A percentile compares a stretch with the other conserved stretches of the same genome.
These are phyloP conservation scores for Suhomyces bokatorum DNA, from an alignment of 1,139 yeast species.

Conservation along the genomic window DNA sequence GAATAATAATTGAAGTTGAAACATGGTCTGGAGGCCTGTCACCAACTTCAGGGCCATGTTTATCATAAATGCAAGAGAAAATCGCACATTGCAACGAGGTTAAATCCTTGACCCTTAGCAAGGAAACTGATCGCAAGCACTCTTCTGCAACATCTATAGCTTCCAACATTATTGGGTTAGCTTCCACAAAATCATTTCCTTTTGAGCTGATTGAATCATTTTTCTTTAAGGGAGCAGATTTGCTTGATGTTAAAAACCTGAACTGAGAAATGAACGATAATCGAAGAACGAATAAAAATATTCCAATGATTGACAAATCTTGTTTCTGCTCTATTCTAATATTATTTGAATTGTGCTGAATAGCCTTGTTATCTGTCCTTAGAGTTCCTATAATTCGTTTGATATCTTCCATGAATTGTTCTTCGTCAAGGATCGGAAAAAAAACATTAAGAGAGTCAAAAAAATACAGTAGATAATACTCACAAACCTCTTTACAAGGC, in stretches of 20 bases:
- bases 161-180: constrained; percentile 24
- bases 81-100: constrained; percentile 21
- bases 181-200: constrained; percentile 6
- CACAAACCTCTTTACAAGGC: constrained; percentile 8
- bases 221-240: background rate
- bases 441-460: constrained; percentile 13
- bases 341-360: background rate
- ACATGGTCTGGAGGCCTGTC: constrained; percentile 18
- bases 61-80: constrained; percentile 26
- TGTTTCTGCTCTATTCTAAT: constrained; percentile 7
- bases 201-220: background rate
- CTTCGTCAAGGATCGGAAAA: constrained; percentile 18
- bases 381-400: constrained; percentile 8
- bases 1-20: constrained; percentile 14
- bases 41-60: constrained; percentile 34
- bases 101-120: constrained; percentile 15
- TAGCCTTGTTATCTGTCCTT: background rate
- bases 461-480: constrained; percentile 11
- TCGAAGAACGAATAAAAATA: constrained; percentile 11
- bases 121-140: constrained; percentile 17
- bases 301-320: constrained; percentile 15
- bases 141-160: constrained; percentile 18
- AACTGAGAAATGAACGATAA: constrained; percentile 14
- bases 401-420: constrained; percentile 11
- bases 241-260: constrained; percentile 2